A percentile compares a stretch with the other conserved stretches of the same genome.
Evolutionary conservation across 2,329 filamentous ascomycete species (phyloP).

Genomic region (Aspergillus floridensis): DNA sequence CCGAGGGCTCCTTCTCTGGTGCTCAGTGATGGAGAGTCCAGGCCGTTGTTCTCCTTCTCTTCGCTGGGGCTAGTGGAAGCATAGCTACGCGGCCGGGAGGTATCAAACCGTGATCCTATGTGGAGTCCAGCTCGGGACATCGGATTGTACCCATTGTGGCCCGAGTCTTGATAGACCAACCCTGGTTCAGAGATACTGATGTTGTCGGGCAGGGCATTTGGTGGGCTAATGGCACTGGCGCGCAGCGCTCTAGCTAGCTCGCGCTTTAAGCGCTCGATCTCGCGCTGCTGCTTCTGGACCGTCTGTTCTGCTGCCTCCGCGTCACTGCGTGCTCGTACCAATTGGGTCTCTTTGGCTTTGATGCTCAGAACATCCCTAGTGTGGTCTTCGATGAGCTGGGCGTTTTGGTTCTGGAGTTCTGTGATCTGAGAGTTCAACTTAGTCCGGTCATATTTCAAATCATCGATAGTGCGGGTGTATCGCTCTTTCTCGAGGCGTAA

Average conservation of each 20-base stretch:
- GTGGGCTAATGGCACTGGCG: constrained; percentile 39
- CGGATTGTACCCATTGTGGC: constrained; percentile 28
- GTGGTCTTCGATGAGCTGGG: constrained; percentile 93
- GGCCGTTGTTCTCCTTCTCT: constrained; percentile 68
- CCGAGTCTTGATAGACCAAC: constrained; percentile 41
- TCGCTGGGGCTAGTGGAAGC: constrained; percentile 59
- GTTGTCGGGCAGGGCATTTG: constrained; percentile 48
- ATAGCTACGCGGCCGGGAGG: constrained; percentile 41
- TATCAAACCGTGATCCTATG: constrained; percentile 42
- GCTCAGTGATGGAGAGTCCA: constrained; percentile 36
- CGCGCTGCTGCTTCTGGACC: constrained; percentile 77
- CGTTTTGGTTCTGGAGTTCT: constrained; percentile 95
- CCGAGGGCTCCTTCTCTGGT: constrained; percentile 33
- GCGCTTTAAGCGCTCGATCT: constrained; percentile 90
- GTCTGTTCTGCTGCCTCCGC: constrained; percentile 83
- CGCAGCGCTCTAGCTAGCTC: constrained; percentile 60
- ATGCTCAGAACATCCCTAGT: constrained; percentile 93
- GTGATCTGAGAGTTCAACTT: constrained; percentile 83
- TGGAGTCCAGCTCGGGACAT: constrained; percentile 35
- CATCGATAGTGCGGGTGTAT: constrained; percentile 71
- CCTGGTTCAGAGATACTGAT: constrained; percentile 54
- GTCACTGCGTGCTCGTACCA: constrained; percentile 87
- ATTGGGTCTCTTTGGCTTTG: constrained; percentile 96
- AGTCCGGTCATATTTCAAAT: constrained; percentile 75
- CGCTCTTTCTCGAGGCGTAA: constrained; percentile 80